Conservation (phyloP, 768 basidiomycete species). For the Suillus spraguei region DNA sequence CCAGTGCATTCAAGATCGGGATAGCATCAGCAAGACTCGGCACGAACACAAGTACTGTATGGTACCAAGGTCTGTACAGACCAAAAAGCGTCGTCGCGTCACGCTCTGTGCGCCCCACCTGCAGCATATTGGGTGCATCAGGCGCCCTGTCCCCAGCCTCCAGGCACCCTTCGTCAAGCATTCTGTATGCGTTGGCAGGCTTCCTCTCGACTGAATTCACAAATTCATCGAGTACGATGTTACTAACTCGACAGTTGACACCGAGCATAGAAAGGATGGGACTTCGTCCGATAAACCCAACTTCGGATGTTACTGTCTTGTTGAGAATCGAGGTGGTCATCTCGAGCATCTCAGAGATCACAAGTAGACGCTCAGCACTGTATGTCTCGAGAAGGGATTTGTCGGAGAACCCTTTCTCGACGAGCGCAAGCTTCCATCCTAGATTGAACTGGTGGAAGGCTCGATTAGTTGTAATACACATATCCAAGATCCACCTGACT, state of each 20-base stretch:
- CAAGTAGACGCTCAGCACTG: constrained; percentile 42
- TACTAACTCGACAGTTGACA: no score
- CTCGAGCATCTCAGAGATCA: constrained; percentile 24
- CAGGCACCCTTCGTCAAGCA: no score
- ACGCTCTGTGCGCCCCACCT: no score
- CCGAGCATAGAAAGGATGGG: no score
- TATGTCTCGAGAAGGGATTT: constrained; percentile 39
- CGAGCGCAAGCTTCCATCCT: constrained; percentile 44
- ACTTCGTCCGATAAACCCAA: no score
- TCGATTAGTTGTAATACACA: not conserved
- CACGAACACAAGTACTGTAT: constrained; percentile 36
- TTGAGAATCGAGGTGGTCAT: no score
- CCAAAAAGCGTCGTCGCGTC: constrained; percentile 27
- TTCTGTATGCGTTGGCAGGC: no score
- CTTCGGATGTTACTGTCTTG: no score
- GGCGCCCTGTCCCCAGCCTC: no score
- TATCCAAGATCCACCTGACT: constrained; percentile 18
- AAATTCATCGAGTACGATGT: no score
- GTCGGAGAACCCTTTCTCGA: constrained; percentile 34
- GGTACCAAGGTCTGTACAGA: constrained; percentile 26
- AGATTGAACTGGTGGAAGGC: constrained; percentile 36
- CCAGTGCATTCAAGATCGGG: constrained; percentile 1
- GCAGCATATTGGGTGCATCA: no score
- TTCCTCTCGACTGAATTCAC: no score
- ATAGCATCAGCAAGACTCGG: constrained; percentile 12